Percentiles rank a stretch among this genome's conserved stretches.
Conservation (phyloP, 108 stramenopile genomes). For the Nitzschia putrida region DNA sequence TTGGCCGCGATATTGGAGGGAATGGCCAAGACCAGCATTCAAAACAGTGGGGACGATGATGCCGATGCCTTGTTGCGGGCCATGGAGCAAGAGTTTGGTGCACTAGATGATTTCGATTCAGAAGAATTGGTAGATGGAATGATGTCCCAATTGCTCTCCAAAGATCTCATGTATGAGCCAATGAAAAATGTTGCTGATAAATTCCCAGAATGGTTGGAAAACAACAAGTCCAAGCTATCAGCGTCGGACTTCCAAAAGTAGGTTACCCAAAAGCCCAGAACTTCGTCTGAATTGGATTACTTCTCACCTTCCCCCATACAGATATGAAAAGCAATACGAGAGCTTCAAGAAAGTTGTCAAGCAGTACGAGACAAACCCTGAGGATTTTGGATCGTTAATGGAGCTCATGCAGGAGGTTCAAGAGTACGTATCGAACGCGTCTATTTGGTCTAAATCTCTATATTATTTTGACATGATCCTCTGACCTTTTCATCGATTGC, state of each 20-base stretch:
- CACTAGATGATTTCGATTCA: conserved; percentile 28
- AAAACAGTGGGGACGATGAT: background rate
- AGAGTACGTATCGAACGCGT: conserved; percentile 49
- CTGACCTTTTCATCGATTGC: no score
- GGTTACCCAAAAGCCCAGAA: background rate
- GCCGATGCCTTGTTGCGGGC: background rate
- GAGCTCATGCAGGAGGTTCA: conserved; percentile 92
- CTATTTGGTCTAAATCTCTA: background rate
- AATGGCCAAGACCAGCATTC: conserved; percentile 16
- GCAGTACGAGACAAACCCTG: conserved; percentile 92
- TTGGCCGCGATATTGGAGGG: conserved; percentile 31
- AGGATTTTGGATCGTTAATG: conserved; percentile 83
- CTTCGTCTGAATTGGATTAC: background rate
- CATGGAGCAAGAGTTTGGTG: conserved; percentile 1
- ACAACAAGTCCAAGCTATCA: conserved; percentile 50
- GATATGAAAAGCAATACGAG: conserved; percentile 86
- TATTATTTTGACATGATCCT: no score
- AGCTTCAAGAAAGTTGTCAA: conserved; percentile 88
- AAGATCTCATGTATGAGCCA: conserved; percentile 96
- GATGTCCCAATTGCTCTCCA: conserved; percentile 88
- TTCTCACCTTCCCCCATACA: background rate
- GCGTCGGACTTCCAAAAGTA: conserved; percentile 55
- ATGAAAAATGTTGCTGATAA: conserved; percentile 85
- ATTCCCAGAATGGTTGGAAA: conserved; percentile 92
- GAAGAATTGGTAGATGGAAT: conserved; percentile 88